Evolutionary conservation across 495 filamentous ascomycete species (phyloP), one percentile per base, ranked within the genome.

Genomic region (Haplographium delicatum): DNA sequence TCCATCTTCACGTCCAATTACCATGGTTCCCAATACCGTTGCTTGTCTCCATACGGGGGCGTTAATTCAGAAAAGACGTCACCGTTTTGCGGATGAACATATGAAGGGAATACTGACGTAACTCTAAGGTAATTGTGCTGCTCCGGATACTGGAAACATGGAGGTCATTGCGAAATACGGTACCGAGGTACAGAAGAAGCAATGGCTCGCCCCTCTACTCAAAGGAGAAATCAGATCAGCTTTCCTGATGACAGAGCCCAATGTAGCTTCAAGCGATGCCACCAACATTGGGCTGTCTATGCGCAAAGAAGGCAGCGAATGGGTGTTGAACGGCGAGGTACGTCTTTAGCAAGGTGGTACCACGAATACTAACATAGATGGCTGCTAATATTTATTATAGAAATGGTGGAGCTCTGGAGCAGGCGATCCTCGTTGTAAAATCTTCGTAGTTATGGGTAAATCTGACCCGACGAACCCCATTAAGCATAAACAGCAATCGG

Each of bases 361-460:
- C n/a, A n/a, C n/a, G n/a, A n/a, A n/a, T n/a, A n/a, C n/a, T n/a
- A n/a, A 35, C 26, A 41, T 30, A 16, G 22, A 4, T 20, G 5
- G 13, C 27, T 27, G 20, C 41, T 47, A 26, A 51, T 15, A 18
- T 33, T n/a, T 0, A 9, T 7, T 7, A 2, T 57, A 87, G 83
- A 95, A 95, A 87, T 95, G 89, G 89, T 95, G 89, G 89, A 89
- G 83, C 53, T 88, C 83, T 50, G 90, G 90, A 42, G 90, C 90
- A n/a, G 89, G 89, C 33, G 90, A 95, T 63, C 88, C 88, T 40
- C 78, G 89, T 55, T 95, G 89, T 72, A 80, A 83, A 63, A 65
- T 95, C 55, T 95, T 94, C 68, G 78, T 95, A 18, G 86, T 93
- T 41, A 91, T 95, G 87, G 89, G 87, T 62, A 94, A 95, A 70